phyloP scores from a whole-genome alignment of 805 yeast genomes.

The Saccharomycopsis synnaedendra region DNA sequence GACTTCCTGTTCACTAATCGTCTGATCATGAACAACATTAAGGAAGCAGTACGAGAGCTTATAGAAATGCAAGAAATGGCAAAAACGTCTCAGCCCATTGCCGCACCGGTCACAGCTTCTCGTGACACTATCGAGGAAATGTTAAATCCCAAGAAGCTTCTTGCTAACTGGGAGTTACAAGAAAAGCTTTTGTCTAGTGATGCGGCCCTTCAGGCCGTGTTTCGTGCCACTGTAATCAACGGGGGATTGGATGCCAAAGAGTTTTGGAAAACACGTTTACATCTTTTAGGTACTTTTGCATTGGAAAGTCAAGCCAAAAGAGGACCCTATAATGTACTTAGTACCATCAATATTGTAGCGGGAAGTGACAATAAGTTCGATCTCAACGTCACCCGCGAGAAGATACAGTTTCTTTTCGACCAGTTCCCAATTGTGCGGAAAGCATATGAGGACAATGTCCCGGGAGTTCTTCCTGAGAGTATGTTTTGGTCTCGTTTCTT shows the following conservation, averaged over 20 bases:
- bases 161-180: slow-evolving; percentile 67
- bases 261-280: slow-evolving; percentile 79
- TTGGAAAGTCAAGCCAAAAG: slow-evolving; percentile 71
- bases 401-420: slow-evolving; percentile 77
- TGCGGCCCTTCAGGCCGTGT: slow-evolving; percentile 55
- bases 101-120: background rate
- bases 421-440: slow-evolving; percentile 86
- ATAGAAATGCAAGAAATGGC: slow-evolving; percentile 51
- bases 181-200: slow-evolving; percentile 66
- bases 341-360: slow-evolving; percentile 90
- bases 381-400: slow-evolving; percentile 84
- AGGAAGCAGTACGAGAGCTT: slow-evolving; percentile 53
- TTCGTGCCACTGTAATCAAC: slow-evolving; percentile 80
- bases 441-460: slow-evolving; percentile 88
- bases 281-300: slow-evolving; percentile 75
- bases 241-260: slow-evolving; percentile 67
- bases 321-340: slow-evolving; percentile 89
- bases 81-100: slow-evolving; percentile 9
- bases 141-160: slow-evolving; percentile 44
- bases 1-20: slow-evolving; percentile 60
- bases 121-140: slow-evolving; percentile 28
- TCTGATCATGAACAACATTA: slow-evolving; percentile 65
- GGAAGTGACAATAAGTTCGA: slow-evolving; percentile 88
- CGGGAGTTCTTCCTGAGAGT: slow-evolving; percentile 66
- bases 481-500: slow-evolving; percentile 96